Evolutionary conservation across 176 grass and related monocot species (phyloP).

Genomic region (Rhipidocladum racemiflorum): DNA sequence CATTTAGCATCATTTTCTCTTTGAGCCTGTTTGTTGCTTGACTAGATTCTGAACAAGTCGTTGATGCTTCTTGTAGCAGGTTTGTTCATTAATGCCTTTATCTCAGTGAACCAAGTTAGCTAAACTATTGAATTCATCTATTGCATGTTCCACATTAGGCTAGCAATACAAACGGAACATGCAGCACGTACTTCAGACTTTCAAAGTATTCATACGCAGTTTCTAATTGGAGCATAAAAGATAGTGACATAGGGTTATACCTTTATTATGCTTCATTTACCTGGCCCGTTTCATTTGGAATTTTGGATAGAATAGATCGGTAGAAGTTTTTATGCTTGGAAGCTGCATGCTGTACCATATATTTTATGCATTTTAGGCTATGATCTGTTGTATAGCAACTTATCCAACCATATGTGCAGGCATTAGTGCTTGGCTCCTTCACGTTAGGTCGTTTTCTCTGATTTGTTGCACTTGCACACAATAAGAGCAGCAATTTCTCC

Average conservation of each 20-base stretch:
- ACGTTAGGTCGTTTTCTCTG: not conserved
- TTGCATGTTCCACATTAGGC: not conserved
- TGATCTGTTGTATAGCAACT: not conserved
- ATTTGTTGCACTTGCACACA: not conserved
- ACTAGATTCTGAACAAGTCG: not conserved
- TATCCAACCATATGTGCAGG: not conserved
- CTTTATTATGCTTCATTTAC: not conserved
- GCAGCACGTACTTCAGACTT: not conserved
- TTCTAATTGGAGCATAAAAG: not conserved
- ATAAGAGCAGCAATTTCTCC: not conserved
- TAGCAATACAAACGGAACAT: not conserved
- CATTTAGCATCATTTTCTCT: not conserved
- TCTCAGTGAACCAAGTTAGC: not conserved
- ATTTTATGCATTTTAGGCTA: not conserved
- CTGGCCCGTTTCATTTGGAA: not conserved
- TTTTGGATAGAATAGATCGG: slow-evolving; percentile 2
- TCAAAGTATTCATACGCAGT: not conserved
- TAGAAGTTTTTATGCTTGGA: not conserved
- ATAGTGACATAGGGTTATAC: not conserved
- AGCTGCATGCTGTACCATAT: not conserved
- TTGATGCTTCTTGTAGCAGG: not conserved
- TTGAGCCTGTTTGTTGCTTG: slow-evolving; percentile 6
- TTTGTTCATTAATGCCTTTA: not conserved
- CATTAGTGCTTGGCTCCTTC: not conserved
- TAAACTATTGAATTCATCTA: not conserved